Conservation (phyloP, 2,329 filamentous ascomycete genomes). For the Phaeophleospora eucalypticola region DNA sequence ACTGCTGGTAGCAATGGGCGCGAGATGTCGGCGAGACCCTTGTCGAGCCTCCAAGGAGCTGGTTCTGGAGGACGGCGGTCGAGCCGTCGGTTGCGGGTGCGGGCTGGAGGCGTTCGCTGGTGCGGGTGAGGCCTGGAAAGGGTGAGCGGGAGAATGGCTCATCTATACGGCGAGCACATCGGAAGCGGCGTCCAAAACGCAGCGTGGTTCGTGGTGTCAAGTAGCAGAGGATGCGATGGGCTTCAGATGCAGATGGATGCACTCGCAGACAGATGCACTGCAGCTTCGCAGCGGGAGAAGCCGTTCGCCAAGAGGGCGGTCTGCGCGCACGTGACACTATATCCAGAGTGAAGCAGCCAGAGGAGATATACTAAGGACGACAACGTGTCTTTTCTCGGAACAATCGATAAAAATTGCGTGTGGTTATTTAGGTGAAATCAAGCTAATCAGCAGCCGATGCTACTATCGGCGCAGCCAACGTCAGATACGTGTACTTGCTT, state of each 20-base stretch:
- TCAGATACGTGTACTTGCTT: background rate
- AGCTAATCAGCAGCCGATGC: no score
- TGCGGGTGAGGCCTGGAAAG: conserved; percentile 22
- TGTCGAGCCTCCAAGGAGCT: conserved; percentile 46
- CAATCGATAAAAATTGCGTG: no score
- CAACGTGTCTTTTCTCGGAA: no score
- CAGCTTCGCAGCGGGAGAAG: no score
- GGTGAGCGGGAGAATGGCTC: conserved; percentile 47
- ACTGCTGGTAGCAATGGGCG: conserved; percentile 51
- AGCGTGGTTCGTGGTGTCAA: background rate
- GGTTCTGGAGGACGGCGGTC: conserved; percentile 56
- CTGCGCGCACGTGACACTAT: no score
- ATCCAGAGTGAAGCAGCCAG: no score
- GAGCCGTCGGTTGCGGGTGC: conserved; percentile 40
- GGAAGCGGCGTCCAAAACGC: conserved; percentile 6
- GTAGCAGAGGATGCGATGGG: background rate
- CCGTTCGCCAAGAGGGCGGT: no score
- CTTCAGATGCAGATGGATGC: background rate
- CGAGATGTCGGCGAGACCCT: conserved; percentile 53
- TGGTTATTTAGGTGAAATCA: no score
- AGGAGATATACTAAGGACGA: no score
- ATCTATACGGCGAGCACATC: conserved; percentile 42
- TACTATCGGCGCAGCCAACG: background rate
- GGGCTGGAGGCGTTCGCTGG: conserved; percentile 24
- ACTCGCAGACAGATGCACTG: background rate